Evolutionary conservation across 2,329 filamentous ascomycete species (phyloP).

Genomic region (Penicillium sp.): DNA sequence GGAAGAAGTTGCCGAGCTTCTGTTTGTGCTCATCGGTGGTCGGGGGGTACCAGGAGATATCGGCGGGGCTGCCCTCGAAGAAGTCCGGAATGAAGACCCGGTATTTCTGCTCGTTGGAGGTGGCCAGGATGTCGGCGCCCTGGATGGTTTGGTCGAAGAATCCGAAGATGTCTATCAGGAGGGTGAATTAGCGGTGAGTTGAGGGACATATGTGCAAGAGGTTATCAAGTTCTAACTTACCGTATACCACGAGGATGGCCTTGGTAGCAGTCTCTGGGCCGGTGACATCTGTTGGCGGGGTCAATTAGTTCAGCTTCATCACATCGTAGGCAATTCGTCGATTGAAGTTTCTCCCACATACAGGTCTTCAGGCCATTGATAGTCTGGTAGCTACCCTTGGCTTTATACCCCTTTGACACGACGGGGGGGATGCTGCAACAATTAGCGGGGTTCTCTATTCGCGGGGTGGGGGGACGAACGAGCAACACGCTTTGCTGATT

Average conservation of each 20-base stretch:
- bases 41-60: constrained; percentile 65
- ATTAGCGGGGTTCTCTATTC: not conserved
- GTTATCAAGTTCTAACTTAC: constrained; percentile 35
- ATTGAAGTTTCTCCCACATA: constrained; percentile 32
- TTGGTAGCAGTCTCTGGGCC: constrained; percentile 60
- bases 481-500: constrained; percentile 52
- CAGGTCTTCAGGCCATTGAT: constrained; percentile 67
- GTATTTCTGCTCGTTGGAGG: constrained; percentile 68
- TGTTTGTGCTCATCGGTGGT: constrained; percentile 63
- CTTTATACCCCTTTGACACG: constrained; percentile 53
- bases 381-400: constrained; percentile 63
- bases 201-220: not conserved
- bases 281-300: constrained; percentile 53
- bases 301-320: too few relatives aligned
- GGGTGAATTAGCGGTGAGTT: not conserved
- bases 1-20: constrained; percentile 65
- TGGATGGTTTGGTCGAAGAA: constrained; percentile 67
- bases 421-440: constrained; percentile 45
- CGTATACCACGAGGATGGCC: constrained; percentile 62
- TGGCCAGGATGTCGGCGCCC: constrained; percentile 66
- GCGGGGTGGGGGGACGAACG: constrained; percentile 34
- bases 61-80: constrained; percentile 75
- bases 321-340: not conserved
- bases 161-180: constrained; percentile 61
- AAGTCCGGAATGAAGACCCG: constrained; percentile 90